A percentile compares a stretch with the other conserved stretches of the same genome.
phyloP scores from a whole-genome alignment of 805 yeast species.

The Kurtzmaniella fragi region DNA sequence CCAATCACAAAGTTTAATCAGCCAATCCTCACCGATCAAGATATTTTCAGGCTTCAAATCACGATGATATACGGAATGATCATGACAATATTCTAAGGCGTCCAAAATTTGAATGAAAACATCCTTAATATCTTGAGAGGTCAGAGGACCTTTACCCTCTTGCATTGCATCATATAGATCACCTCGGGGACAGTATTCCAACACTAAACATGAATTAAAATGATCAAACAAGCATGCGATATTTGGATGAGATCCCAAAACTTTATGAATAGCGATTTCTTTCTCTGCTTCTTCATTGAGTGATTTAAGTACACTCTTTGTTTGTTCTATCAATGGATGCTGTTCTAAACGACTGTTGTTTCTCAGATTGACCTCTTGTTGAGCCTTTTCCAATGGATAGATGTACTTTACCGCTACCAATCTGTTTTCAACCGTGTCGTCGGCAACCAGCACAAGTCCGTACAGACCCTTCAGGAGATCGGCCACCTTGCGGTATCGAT shows the following conservation, averaged over 20 bases:
- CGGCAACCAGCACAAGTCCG: conserved; percentile 86
- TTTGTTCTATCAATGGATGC: conserved; percentile 1
- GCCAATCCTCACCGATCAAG: conserved; percentile 50
- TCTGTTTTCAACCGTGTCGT: conserved; percentile 49
- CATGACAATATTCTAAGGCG: conserved; percentile 50
- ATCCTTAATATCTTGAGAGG: conserved; percentile 51
- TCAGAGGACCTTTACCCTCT: conserved; percentile 54
- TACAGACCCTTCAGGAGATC: conserved; percentile 90
- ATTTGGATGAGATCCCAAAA: conserved; percentile 49
- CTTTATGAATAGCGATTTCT: conserved; percentile 62
- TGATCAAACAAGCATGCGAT: conserved; percentile 43
- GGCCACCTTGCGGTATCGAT: conserved; percentile 61
- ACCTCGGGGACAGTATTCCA: conserved; percentile 86
- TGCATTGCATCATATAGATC: conserved; percentile 81
- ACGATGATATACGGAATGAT: conserved; percentile 45
- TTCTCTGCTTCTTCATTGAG: conserved; percentile 55
- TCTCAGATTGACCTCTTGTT: conserved; percentile 10
- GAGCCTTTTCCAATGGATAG: conserved; percentile 46
- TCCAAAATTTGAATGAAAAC: conserved; percentile 46
- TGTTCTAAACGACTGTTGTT: conserved; percentile 6
- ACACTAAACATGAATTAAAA: conserved; percentile 48
- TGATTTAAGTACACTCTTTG: conserved; percentile 19
- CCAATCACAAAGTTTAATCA: conserved; percentile 54
- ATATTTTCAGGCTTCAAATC: conserved; percentile 58
- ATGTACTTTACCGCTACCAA: conserved; percentile 86